phyloP scores from a whole-genome alignment of 768 basidiomycete species.

The Tulasnella sp. region DNA sequence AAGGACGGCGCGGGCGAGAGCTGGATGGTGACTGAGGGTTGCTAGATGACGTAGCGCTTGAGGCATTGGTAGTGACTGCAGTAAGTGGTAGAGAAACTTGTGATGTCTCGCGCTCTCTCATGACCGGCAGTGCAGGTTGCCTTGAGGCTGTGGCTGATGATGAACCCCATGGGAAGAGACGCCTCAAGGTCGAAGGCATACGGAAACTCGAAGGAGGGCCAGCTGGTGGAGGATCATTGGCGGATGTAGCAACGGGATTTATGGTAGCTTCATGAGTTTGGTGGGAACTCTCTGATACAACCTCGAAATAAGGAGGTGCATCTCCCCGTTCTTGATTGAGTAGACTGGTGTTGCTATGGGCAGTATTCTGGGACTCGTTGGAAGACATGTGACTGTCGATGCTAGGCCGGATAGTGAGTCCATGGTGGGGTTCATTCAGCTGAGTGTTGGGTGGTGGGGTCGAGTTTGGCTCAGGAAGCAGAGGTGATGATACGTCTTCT shows the following conservation, averaged over 20 bases:
- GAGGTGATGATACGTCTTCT: constrained; percentile 6
- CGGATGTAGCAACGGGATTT: too few species aligned
- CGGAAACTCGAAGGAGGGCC: background rate
- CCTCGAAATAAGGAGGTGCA: constrained; percentile 56
- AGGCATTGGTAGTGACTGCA: background rate
- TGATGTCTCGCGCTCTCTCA: background rate
- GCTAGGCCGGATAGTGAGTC: constrained; percentile 5
- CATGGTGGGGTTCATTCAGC: background rate
- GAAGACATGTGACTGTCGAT: constrained; percentile 11
- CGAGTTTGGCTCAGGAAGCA: constrained; percentile 1
- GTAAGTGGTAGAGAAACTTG: constrained; percentile 6
- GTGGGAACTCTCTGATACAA: constrained; percentile 26
- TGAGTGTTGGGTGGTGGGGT: background rate
- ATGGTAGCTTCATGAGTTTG: too few species aligned
- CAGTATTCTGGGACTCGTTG: constrained; percentile 6
- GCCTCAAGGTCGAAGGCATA: constrained; percentile 5
- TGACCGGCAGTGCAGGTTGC: background rate
- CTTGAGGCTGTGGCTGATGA: background rate
- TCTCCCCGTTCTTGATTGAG: constrained; percentile 39
- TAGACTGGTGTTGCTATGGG: background rate
- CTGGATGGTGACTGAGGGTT: constrained; percentile 11
- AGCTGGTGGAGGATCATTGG: too few species aligned
- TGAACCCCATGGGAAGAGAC: constrained; percentile 12
- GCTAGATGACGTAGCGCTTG: background rate
- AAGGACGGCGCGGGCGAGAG: constrained; percentile 26